Percentiles rank a stretch among this genome's conserved stretches.
phyloP scores from a whole-genome alignment of 768 basidiomycete genomes.

The Suillus variegatus region DNA sequence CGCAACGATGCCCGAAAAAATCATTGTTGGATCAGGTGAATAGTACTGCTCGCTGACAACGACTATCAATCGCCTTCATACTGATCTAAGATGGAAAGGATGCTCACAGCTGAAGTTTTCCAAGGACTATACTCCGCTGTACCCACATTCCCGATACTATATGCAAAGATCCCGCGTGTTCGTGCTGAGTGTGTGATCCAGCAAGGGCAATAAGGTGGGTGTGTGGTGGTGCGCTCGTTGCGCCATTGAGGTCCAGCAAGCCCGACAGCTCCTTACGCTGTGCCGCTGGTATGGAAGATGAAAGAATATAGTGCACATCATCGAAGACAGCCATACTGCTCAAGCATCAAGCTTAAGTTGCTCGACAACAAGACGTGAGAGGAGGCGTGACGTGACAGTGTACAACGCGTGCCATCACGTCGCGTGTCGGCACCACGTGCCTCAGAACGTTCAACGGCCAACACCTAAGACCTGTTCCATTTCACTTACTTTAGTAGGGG shows the following conservation, averaged over 20 bases:
- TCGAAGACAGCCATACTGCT: slow-evolving; percentile 39
- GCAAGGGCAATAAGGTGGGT: slow-evolving; percentile 51
- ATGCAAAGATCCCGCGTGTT: slow-evolving; percentile 25
- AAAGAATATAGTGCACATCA: slow-evolving; percentile 47
- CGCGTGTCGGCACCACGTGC: neutral
- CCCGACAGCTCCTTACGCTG: slow-evolving; percentile 46
- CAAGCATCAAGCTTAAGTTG: neutral
- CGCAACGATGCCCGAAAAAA: slow-evolving; percentile 84
- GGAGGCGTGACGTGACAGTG: slow-evolving; percentile 8
- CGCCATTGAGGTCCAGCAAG: slow-evolving; percentile 57
- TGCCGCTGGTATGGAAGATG: slow-evolving; percentile 45
- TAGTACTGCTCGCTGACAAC: slow-evolving; percentile 53
- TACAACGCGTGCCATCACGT: slow-evolving; percentile 7
- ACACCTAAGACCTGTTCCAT: too few relatives aligned
- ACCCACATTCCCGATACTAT: slow-evolving; percentile 62
- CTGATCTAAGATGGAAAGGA: neutral
- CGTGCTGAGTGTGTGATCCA: slow-evolving; percentile 48
- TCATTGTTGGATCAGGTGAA: slow-evolving; percentile 73
- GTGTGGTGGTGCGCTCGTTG: slow-evolving; percentile 47
- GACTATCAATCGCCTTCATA: slow-evolving; percentile 8
- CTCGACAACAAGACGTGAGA: neutral
- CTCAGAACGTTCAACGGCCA: neutral
- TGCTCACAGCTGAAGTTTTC: slow-evolving; percentile 57
- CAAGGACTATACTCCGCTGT: slow-evolving; percentile 60
- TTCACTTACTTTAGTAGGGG: too few relatives aligned